Conservation (phyloP, 2,329 filamentous ascomycete genomes). For the Rhynchosporium graminicola region DNA sequence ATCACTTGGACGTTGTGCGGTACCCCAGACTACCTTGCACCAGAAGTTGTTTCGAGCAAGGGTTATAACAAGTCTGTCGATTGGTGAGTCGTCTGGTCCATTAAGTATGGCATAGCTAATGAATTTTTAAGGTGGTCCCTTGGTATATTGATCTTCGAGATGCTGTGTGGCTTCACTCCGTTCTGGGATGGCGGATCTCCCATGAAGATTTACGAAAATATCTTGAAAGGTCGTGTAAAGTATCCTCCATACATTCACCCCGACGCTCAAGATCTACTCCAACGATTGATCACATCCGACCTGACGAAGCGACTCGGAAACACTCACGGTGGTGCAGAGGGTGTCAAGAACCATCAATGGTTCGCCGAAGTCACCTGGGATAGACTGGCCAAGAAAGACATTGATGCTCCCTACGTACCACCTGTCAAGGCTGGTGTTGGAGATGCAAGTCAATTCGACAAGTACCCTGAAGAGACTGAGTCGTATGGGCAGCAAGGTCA, state of each 20-base stretch:
- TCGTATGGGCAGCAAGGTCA: slow-evolving; percentile 77
- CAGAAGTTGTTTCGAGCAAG: slow-evolving; percentile 98
- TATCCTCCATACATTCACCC: slow-evolving; percentile 95
- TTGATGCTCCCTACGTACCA: slow-evolving; percentile 96
- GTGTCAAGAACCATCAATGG: slow-evolving; percentile 95
- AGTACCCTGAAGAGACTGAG: slow-evolving; percentile 96
- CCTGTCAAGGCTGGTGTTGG: slow-evolving; percentile 92
- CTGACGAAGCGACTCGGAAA: slow-evolving; percentile 95
- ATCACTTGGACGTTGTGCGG: slow-evolving; percentile 99
- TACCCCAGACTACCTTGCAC: slow-evolving; percentile 94
- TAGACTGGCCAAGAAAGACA: slow-evolving; percentile 88
- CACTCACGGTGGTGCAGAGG: slow-evolving; percentile 82
- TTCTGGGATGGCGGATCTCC: slow-evolving; percentile 98
- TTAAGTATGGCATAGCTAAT: slow-evolving; percentile 22
- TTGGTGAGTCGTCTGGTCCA: slow-evolving; percentile 64
- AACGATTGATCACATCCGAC: slow-evolving; percentile 90
- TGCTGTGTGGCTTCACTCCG: slow-evolving; percentile 97
- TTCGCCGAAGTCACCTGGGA: slow-evolving; percentile 99
- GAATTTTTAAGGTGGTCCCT: slow-evolving; percentile 80
- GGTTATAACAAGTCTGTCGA: slow-evolving; percentile 99
- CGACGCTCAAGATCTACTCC: slow-evolving; percentile 89
- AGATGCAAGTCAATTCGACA: slow-evolving; percentile 96
- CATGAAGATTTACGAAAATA: slow-evolving; percentile 99
- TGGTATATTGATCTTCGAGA: slow-evolving; percentile 98
- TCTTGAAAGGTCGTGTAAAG: slow-evolving; percentile 91